Base-by-base conservation (phyloP, 2,329 filamentous ascomycete species). In the Colletotrichum ledebouriae region DNA sequence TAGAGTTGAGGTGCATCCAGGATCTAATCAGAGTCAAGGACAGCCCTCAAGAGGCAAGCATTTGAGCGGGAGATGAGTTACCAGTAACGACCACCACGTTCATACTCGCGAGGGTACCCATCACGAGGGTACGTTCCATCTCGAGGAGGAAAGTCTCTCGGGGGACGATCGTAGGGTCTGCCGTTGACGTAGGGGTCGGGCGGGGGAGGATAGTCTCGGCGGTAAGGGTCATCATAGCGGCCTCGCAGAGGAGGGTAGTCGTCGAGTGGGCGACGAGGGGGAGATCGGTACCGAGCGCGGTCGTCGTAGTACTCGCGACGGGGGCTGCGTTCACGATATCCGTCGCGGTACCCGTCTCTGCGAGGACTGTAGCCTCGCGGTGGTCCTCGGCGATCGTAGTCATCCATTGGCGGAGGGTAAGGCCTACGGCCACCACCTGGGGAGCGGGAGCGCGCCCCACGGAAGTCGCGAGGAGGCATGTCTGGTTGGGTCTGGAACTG, bases 221-320 rank as follows among this genome's bases (percentile, higher is more conserved):
- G 87, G 81, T 95, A 96, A 34, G 91, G 90, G 74, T 96, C 93
- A 67, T 94, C 92, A 75, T 92, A 92, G 67, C 91, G 84, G 72
- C 87, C 85, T 71, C 91, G 85, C 63, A 86, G 85, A 62, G 89
- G 89, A 73, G 82, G 82, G 69, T 97, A 96, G 76, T 97, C 94
- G 70, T 94, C 91, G 71, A 92, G 85, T 50, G 92, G 90, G 22
- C 91, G 90, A 72, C 92, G 91, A 50, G 92, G 92, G 70, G 94
- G 93, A 64, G 93, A 94, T 66, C 93, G 91, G 76, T 94, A 94
- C 57, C 91, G 88, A 74, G 92, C 89, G 76, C 92, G 89, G 71
- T 95, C 93, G 53, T 93, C 91, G 80, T 98, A 97, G 81, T 97
- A 97, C 69, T 95, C 92, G 73, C 93, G 91, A 69, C 92, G 91